Percentiles rank a stretch among this genome's conserved stretches.
Evolutionary conservation across 768 basidiomycete genomes (phyloP).

Genomic region (Leccinum boreale): DNA sequence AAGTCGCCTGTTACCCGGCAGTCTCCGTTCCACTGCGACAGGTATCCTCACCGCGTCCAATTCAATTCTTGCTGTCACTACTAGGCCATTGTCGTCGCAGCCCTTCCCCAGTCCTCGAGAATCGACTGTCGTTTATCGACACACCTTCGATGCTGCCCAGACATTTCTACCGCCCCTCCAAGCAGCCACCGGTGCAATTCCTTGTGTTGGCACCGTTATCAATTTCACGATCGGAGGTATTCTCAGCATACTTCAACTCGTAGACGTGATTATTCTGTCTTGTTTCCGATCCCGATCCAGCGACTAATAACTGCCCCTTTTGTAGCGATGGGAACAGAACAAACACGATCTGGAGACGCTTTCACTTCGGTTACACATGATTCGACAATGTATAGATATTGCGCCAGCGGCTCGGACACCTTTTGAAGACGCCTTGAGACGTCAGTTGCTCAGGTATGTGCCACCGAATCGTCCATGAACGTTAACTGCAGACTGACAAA

Average conservation of each 20-base stretch:
- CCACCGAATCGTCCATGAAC: too few species aligned
- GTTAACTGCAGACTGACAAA: background rate
- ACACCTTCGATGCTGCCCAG: background rate
- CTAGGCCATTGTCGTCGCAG: background rate
- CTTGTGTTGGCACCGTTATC: background rate
- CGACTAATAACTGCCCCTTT: background rate
- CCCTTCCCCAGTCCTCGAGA: background rate
- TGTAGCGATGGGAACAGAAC: conserved; percentile 4
- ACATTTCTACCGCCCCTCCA: conserved; percentile 2
- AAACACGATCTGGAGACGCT: conserved; percentile 2
- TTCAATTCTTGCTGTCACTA: background rate
- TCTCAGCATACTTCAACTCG: background rate
- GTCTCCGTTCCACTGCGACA: background rate
- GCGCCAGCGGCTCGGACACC: background rate
- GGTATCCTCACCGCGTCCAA: background rate
- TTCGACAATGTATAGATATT: background rate
- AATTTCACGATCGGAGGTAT: background rate
- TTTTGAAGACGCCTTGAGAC: background rate
- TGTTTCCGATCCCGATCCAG: background rate
- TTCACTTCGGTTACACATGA: background rate
- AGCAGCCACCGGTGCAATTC: background rate
- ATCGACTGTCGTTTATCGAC: background rate
- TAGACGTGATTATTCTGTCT: conserved; percentile 3
- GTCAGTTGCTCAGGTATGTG: background rate
- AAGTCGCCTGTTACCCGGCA: background rate